Conservation (phyloP, 2,329 filamentous ascomycete species). For the Furcasterigmium furcatum region DNA sequence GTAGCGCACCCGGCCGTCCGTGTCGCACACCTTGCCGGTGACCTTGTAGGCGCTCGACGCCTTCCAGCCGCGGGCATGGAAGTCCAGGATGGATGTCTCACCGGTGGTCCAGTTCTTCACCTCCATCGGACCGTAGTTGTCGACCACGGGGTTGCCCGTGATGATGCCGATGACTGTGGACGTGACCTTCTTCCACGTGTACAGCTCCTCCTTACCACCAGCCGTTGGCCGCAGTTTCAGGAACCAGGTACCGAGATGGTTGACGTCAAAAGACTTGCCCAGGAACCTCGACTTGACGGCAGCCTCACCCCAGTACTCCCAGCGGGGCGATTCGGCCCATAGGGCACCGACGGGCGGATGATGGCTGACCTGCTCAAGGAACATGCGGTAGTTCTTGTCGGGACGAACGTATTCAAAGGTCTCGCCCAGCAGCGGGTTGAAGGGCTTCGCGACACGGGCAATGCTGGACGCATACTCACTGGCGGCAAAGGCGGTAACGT, state of each 20-base stretch:
- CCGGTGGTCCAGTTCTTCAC: slow-evolving; percentile 97
- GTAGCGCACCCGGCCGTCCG: slow-evolving; percentile 76
- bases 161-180: slow-evolving; percentile 98
- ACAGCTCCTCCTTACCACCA: slow-evolving; percentile 79
- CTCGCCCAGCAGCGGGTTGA: slow-evolving; percentile 93
- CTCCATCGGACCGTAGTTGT: slow-evolving; percentile 97
- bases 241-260: slow-evolving; percentile 96
- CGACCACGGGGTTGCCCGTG: slow-evolving; percentile 91
- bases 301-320: slow-evolving; percentile 97
- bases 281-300: slow-evolving; percentile 96
- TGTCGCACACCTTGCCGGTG: slow-evolving; percentile 78
- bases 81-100: slow-evolving; percentile 84
- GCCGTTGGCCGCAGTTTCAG: slow-evolving; percentile 73
- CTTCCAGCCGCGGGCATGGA: slow-evolving; percentile 96
- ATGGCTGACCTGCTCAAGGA: slow-evolving; percentile 97
- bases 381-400: slow-evolving; percentile 97
- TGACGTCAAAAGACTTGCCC: slow-evolving; percentile 95
- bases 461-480: slow-evolving; percentile 97
- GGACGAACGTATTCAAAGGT: slow-evolving; percentile 95
- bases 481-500: slow-evolving; percentile 92
- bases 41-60: slow-evolving; percentile 88
- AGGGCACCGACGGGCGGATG: slow-evolving; percentile 93
- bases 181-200: slow-evolving; percentile 99
- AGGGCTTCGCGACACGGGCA: slow-evolving; percentile 93
- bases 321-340: slow-evolving; percentile 86